A percentile compares a stretch with the other conserved stretches of the same genome.
These are phyloP conservation scores for Galerina marginata DNA, from an alignment of 768 basidiomycete genomes.

Conservation along the genomic window DNA sequence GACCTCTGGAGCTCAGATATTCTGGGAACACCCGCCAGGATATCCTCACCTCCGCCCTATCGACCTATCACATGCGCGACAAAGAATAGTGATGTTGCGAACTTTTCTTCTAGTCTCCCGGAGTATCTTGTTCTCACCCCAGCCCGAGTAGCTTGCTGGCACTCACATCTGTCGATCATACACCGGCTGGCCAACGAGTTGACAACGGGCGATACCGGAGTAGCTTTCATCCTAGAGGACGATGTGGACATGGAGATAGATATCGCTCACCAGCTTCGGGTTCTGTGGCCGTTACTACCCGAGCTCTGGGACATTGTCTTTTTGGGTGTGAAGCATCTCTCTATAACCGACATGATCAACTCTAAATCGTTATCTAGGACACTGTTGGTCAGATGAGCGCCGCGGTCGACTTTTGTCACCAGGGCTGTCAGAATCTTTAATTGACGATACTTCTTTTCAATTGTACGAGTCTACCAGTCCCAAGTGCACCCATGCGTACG, in stretches of 20 bases:
- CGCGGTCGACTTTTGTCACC: slow-evolving; percentile 42
- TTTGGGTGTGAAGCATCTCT: slow-evolving; percentile 50
- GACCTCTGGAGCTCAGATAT: slow-evolving; percentile 31
- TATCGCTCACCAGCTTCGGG: slow-evolving; percentile 43
- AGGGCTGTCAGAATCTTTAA: slow-evolving; percentile 14
- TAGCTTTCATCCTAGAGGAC: slow-evolving; percentile 72
- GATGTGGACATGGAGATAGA: slow-evolving; percentile 81
- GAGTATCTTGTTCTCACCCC: slow-evolving; percentile 58
- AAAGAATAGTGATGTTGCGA: slow-evolving; percentile 41
- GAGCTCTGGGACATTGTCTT: slow-evolving; percentile 75
- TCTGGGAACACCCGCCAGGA: slow-evolving; percentile 14
- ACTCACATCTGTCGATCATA: slow-evolving; percentile 65
- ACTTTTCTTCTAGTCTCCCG: slow-evolving; percentile 42
- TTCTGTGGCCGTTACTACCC: slow-evolving; percentile 62
- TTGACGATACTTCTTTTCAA: slow-evolving; percentile 20
- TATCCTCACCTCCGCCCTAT: slow-evolving; percentile 8
- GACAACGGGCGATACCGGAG: slow-evolving; percentile 30
- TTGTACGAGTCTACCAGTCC: slow-evolving; percentile 67
- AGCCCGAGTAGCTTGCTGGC: slow-evolving; percentile 72
- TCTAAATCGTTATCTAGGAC: slow-evolving; percentile 49
- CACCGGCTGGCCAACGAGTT: slow-evolving; percentile 42
- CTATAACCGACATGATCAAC: neutral
- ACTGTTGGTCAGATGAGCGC: slow-evolving; percentile 81
- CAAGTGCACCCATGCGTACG: slow-evolving; percentile 79
- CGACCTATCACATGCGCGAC: slow-evolving; percentile 48